Percentiles rank a stretch among this genome's conserved stretches.
These are phyloP conservation scores for Yarrowia porcina DNA, from an alignment of 805 yeast genomes.

Conservation along the genomic window DNA sequence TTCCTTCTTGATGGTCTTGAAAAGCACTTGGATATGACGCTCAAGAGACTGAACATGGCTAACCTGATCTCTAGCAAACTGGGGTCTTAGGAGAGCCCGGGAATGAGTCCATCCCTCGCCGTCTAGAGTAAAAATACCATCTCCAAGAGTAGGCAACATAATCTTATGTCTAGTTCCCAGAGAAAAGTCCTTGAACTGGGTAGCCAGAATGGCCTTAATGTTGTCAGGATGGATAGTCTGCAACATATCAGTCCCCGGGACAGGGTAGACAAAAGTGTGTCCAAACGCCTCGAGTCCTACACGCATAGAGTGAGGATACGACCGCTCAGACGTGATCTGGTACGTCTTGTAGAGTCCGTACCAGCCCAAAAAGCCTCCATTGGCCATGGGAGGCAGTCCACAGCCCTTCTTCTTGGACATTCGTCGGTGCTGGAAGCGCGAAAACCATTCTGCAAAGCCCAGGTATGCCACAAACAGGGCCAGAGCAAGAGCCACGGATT, in stretches of 20 bases:
- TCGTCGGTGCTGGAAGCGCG: not conserved
- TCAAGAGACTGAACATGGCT: conserved; percentile 33
- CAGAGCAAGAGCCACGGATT: not conserved
- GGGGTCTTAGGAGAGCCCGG: conserved; percentile 40
- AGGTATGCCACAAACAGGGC: not conserved
- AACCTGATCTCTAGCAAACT: conserved; percentile 38
- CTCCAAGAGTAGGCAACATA: conserved; percentile 37
- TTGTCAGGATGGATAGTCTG: conserved; percentile 39
- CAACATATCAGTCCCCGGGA: conserved; percentile 11
- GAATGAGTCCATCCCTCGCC: conserved; percentile 41
- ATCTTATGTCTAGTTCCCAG: conserved; percentile 34
- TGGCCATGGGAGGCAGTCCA: not conserved
- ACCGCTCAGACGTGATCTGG: not conserved
- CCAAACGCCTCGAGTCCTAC: not conserved
- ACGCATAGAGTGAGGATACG: not conserved
- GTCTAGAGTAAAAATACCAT: conserved; percentile 40
- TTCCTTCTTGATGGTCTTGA: conserved; percentile 15
- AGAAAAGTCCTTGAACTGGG: conserved; percentile 36
- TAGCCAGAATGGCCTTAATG: conserved; percentile 37
- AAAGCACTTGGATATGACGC: conserved; percentile 33
- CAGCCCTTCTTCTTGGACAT: not conserved
- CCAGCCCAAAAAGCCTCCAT: conserved; percentile 4
- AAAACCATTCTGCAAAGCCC: conserved; percentile 12
- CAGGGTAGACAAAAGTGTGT: conserved; percentile 14
- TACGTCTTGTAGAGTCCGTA: conserved; percentile 10